These are phyloP conservation scores for Leucogyrophana mollusca DNA, from an alignment of 768 basidiomycete species.

Conservation along the genomic window DNA sequence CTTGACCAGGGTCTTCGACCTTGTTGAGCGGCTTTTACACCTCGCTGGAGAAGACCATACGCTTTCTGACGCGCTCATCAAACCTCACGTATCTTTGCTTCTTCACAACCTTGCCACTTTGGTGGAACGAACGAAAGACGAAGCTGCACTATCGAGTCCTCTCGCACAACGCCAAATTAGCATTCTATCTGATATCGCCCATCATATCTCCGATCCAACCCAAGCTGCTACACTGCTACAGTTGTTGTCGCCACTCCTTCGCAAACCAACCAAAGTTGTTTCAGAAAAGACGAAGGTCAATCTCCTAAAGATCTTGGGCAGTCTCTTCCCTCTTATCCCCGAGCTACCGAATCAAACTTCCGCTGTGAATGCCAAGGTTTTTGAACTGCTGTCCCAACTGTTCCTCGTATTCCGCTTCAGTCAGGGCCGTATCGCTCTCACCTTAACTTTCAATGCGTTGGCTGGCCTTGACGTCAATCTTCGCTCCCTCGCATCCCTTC, in stretches of 20 bases:
- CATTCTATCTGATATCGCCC: conserved; percentile 78
- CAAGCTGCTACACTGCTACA: conserved; percentile 74
- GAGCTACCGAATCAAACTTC: conserved; percentile 51
- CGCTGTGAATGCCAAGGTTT: conserved; percentile 48
- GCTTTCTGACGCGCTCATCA: conserved; percentile 54
- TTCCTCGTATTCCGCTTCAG: conserved; percentile 78
- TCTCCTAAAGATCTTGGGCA: conserved; percentile 68
- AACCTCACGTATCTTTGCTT: conserved; percentile 69
- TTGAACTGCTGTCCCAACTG: conserved; percentile 67
- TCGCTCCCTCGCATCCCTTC: conserved; percentile 46
- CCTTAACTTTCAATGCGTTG: conserved; percentile 60
- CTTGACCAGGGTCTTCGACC: conserved; percentile 78
- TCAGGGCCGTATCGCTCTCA: conserved; percentile 65
- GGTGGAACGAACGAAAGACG: conserved; percentile 59
- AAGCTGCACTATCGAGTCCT: conserved; percentile 50
- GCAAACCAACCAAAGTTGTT: conserved; percentile 70
- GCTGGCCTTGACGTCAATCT: conserved; percentile 42
- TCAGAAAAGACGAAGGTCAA: conserved; percentile 87
- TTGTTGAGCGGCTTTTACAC: conserved; percentile 69
- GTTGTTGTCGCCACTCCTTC: conserved; percentile 78
- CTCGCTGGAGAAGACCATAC: conserved; percentile 49
- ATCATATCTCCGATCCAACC: conserved; percentile 61
- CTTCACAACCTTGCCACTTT: conserved; percentile 70
- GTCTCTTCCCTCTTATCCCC: conserved; percentile 64
- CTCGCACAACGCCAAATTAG: conserved; percentile 80